A percentile compares a stretch with the other conserved stretches of the same genome.
phyloP scores from a whole-genome alignment of 2,329 filamentous ascomycete genomes.

The Immersiporthe knoxdaviesiana region DNA sequence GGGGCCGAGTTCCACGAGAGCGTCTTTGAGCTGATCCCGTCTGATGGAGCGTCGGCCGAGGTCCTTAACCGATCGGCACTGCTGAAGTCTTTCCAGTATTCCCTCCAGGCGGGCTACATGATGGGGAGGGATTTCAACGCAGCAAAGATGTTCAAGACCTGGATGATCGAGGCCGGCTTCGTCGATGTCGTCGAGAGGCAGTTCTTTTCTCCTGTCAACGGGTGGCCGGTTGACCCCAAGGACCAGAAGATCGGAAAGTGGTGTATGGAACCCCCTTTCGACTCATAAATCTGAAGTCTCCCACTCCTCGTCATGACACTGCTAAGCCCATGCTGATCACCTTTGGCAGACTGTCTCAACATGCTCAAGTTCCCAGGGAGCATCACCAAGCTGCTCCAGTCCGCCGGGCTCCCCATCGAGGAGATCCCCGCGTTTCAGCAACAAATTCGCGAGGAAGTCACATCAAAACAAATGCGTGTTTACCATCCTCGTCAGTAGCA shows the following conservation, averaged over 20 bases:
- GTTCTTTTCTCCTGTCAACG: slow-evolving; percentile 14
- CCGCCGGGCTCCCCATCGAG: slow-evolving; percentile 5
- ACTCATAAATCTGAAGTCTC: neutral
- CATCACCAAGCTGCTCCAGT: slow-evolving; percentile 9
- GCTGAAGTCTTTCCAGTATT: slow-evolving; percentile 21
- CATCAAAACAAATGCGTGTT: slow-evolving; percentile 7
- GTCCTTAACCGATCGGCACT: slow-evolving; percentile 12
- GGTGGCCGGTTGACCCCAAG: slow-evolving; percentile 11
- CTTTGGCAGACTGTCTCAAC: slow-evolving; percentile 4
- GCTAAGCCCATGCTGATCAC: neutral
- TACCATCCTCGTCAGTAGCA: slow-evolving; percentile 19
- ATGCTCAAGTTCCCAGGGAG: slow-evolving; percentile 13
- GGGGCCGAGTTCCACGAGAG: slow-evolving; percentile 23
- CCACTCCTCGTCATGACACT: neutral
- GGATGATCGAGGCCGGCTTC: slow-evolving; percentile 38
- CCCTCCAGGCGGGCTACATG: slow-evolving; percentile 44
- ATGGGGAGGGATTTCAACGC: slow-evolving; percentile 35
- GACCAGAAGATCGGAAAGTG: slow-evolving; percentile 15
- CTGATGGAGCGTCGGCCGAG: slow-evolving; percentile 3
- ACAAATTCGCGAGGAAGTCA: slow-evolving; percentile 6
- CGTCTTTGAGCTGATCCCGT: slow-evolving; percentile 13
- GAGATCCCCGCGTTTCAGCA: slow-evolving; percentile 7
- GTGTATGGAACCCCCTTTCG: slow-evolving; percentile 5
- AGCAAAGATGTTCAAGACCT: slow-evolving; percentile 35
- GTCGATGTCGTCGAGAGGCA: slow-evolving; percentile 36